A percentile compares a stretch with the other conserved stretches of the same genome.
Evolutionary conservation across 257 asterid genomes (phyloP).

Genomic region (Jasminum sambac): DNA sequence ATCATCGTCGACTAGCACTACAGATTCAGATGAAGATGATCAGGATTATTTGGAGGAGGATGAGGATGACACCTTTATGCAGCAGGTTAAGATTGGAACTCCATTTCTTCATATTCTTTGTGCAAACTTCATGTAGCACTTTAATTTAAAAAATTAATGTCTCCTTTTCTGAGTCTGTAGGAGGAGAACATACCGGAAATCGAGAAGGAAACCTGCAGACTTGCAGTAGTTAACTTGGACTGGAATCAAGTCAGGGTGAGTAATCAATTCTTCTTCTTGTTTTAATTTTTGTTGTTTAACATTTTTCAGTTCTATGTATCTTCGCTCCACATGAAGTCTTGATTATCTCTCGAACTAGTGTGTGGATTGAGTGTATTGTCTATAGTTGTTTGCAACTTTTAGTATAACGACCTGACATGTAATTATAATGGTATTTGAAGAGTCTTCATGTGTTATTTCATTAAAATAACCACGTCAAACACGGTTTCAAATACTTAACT

Average conservation of each 20-base stretch:
- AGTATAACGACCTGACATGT: background rate
- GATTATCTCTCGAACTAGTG: background rate
- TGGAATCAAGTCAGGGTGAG: constrained; percentile 95
- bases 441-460: background rate
- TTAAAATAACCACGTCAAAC: background rate
- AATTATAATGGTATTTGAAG: background rate
- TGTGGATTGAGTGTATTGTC: background rate
- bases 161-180: constrained; percentile 34
- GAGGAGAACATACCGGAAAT: constrained; percentile 75
- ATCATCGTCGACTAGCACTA: constrained; percentile 44
- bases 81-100: constrained; percentile 26
- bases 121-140: background rate
- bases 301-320: background rate
- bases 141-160: background rate
- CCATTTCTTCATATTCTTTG: background rate
- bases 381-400: background rate
- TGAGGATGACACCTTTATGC: constrained; percentile 49
- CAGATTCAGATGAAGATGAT: constrained; percentile 48
- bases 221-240: constrained; percentile 83
- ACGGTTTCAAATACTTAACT: background rate
- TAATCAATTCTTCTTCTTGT: constrained; percentile 12
- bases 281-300: constrained; percentile 6
- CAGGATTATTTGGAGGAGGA: constrained; percentile 30
- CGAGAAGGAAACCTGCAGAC: constrained; percentile 77
- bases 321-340: background rate